These are phyloP conservation scores for Claviceps monticola DNA, from an alignment of 2,329 filamentous ascomycete species.

Conservation along the genomic window DNA sequence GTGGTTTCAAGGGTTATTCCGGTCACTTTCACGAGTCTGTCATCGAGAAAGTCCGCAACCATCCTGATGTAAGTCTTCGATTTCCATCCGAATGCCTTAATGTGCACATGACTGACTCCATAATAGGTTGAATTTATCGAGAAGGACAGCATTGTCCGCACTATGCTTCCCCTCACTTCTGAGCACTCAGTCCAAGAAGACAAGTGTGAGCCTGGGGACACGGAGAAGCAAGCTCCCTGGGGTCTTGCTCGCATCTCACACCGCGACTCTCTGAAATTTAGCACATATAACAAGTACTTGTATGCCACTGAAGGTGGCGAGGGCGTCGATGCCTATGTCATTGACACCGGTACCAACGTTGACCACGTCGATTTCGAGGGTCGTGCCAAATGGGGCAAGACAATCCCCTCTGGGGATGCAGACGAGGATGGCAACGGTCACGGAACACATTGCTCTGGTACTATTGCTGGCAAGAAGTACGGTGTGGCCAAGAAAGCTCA, in stretches of 20 bases:
- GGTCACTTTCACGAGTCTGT: slow-evolving; percentile 90
- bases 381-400: slow-evolving; percentile 93
- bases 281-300: slow-evolving; percentile 96
- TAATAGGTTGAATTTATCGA: slow-evolving; percentile 88
- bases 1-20: slow-evolving; percentile 75
- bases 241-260: slow-evolving; percentile 96
- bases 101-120: neutral
- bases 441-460: slow-evolving; percentile 98
- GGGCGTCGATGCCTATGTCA: slow-evolving; percentile 96
- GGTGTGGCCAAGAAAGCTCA: slow-evolving; percentile 99
- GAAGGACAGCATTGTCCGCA: slow-evolving; percentile 84
- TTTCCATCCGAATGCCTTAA: neutral
- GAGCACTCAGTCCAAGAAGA: slow-evolving; percentile 23
- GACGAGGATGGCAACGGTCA: slow-evolving; percentile 95
- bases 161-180: slow-evolving; percentile 41
- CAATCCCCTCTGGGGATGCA: slow-evolving; percentile 70
- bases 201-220: slow-evolving; percentile 36
- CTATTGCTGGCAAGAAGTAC: slow-evolving; percentile 95
- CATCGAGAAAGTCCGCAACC: slow-evolving; percentile 83
- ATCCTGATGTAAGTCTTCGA: slow-evolving; percentile 77
- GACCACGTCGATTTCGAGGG: slow-evolving; percentile 96
- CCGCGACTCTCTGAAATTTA: slow-evolving; percentile 73
- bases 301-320: slow-evolving; percentile 83
- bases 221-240: slow-evolving; percentile 94
- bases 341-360: slow-evolving; percentile 91